These are phyloP conservation scores for Pulveroboletus frians DNA, from an alignment of 768 basidiomycete species.

Conservation along the genomic window DNA sequence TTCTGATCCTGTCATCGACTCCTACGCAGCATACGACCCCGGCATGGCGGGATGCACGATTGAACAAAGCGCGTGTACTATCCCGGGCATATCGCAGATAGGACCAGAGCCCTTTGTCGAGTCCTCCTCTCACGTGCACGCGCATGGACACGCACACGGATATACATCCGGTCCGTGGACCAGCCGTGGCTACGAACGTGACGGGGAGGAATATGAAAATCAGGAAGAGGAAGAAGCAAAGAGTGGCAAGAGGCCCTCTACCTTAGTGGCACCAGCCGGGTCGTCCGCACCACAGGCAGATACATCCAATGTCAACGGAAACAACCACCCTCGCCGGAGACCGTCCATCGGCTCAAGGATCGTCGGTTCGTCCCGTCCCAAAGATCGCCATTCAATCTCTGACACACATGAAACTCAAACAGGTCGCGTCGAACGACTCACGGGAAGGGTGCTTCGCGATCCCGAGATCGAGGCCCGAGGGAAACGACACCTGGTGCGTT, in stretches of 20 bases:
- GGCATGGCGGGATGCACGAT: constrained; percentile 21
- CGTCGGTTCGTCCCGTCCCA: constrained; percentile 1
- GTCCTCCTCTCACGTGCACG: too few relatives aligned
- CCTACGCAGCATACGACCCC: constrained; percentile 17
- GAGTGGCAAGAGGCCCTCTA: neutral
- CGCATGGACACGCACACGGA: neutral
- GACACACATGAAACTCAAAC: neutral
- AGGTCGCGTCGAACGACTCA: constrained; percentile 15
- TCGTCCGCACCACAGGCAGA: neutral
- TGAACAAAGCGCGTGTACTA: neutral
- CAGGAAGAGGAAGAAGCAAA: neutral
- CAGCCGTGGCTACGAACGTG: constrained; percentile 21
- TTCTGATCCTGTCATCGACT: neutral
- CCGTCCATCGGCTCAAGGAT: constrained; percentile 1
- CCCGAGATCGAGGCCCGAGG: constrained; percentile 17
- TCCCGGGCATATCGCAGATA: constrained; percentile 7
- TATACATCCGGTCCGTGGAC: neutral
- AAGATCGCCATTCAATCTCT: neutral
- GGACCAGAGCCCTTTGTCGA: neutral
- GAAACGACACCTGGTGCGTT: constrained; percentile 12
- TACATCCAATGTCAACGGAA: too few relatives aligned
- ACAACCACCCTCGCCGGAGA: neutral
- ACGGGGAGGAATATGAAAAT: constrained; percentile 12
- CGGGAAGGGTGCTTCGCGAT: constrained; percentile 19
- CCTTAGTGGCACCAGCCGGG: too few relatives aligned